phyloP scores from a whole-genome alignment of 2,329 filamentous ascomycete genomes.

The Beauveria scarabaeidicola region DNA sequence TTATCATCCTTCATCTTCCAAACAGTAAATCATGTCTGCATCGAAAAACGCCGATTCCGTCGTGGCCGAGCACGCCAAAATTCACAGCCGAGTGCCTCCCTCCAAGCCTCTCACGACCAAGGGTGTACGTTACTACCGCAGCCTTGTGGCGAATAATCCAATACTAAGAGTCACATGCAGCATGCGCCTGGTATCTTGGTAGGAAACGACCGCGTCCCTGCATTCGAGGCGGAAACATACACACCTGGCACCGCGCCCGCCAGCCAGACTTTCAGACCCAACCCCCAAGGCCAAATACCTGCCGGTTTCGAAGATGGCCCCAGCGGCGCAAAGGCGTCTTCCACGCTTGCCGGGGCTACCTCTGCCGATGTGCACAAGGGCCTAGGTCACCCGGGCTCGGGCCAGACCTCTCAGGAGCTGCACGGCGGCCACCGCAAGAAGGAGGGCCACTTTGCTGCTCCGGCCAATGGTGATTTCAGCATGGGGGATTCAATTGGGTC shows the following conservation, averaged over 20 bases:
- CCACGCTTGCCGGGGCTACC: constrained; percentile 36
- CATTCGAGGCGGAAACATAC: constrained; percentile 54
- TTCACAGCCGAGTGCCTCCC: constrained; percentile 41
- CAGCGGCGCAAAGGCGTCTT: constrained; percentile 22
- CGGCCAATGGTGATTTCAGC: background rate
- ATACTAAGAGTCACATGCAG: constrained; percentile 29
- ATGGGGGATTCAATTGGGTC: background rate
- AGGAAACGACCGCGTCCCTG: constrained; percentile 49
- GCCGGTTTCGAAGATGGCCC: constrained; percentile 19
- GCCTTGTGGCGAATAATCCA: background rate
- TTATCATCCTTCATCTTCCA: background rate
- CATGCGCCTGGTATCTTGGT: constrained; percentile 55
- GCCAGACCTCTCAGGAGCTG: constrained; percentile 33
- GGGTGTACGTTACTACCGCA: constrained; percentile 36
- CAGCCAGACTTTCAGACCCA: constrained; percentile 31
- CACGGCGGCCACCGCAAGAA: constrained; percentile 31
- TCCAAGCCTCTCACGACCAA: constrained; percentile 44
- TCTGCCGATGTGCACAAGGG: constrained; percentile 35
- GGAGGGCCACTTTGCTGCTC: constrained; percentile 14
- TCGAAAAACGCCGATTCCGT: constrained; percentile 42
- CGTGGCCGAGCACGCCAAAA: constrained; percentile 43
- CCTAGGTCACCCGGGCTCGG: constrained; percentile 34
- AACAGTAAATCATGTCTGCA: constrained; percentile 29
- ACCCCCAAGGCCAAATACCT: constrained; percentile 26
- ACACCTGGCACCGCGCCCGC: constrained; percentile 55